phyloP scores from a whole-genome alignment of 805 yeast genomes.

The Suhomyces canberraensis region DNA sequence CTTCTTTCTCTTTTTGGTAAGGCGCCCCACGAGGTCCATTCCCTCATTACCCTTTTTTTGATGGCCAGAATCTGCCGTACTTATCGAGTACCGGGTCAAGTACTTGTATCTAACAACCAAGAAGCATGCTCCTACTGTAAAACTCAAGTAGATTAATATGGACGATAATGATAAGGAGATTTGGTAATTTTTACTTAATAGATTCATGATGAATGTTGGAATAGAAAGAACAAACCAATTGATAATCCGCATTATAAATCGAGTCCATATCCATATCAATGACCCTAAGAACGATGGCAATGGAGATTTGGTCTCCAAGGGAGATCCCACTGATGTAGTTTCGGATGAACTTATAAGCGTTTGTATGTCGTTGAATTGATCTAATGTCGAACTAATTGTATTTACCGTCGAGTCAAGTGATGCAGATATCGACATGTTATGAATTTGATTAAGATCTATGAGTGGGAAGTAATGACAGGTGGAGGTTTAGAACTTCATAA shows the following conservation, averaged over 20 bases:
- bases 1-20: conserved; percentile 19
- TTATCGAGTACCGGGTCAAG: conserved; percentile 56
- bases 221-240: conserved; percentile 15
- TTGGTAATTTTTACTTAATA: conserved; percentile 42
- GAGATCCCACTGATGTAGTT: too few species aligned
- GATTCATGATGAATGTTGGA: conserved; percentile 22
- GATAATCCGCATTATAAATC: conserved; percentile 17
- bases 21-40: conserved; percentile 47
- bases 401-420: too few species aligned
- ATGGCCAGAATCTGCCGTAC: conserved; percentile 31
- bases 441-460: too few species aligned
- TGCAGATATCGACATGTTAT: too few species aligned
- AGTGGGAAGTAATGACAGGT: too few species aligned
- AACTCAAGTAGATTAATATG: conserved; percentile 30
- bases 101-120: conserved; percentile 59
- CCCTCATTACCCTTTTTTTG: conserved; percentile 39
- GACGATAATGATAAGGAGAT: conserved; percentile 52
- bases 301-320: conserved; percentile 10
- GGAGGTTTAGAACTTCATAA: too few species aligned
- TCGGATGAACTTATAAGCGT: too few species aligned
- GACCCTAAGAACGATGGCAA: conserved; percentile 12
- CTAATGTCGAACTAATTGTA: too few species aligned
- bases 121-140: conserved; percentile 35
- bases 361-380: too few species aligned
- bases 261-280: conserved; percentile 16